phyloP scores from a whole-genome alignment of 116 monocot species.

The Posidonia oceanica region DNA sequence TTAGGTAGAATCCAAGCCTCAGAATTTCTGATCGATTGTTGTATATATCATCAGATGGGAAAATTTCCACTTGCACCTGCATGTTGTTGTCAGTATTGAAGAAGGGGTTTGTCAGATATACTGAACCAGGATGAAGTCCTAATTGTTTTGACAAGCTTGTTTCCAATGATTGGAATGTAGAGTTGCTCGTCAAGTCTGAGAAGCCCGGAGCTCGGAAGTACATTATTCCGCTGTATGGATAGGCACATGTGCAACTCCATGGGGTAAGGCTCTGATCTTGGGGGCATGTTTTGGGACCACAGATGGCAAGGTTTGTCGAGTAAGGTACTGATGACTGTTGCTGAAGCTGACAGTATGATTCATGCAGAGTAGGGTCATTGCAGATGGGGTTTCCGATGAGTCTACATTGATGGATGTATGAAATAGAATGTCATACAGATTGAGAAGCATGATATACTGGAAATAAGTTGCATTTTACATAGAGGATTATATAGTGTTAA shows the following conservation, averaged over 20 bases:
- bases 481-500: too few relatives aligned
- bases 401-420: slow-evolving; percentile 18
- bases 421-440: not conserved
- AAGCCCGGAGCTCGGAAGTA: slow-evolving; percentile 67
- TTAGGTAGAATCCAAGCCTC: slow-evolving; percentile 38
- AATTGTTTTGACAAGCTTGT: slow-evolving; percentile 30
- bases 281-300: slow-evolving; percentile 29
- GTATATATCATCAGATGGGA: slow-evolving; percentile 29
- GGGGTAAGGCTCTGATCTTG: slow-evolving; percentile 25
- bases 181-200: slow-evolving; percentile 35
- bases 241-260: slow-evolving; percentile 23
- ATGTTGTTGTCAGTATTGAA: slow-evolving; percentile 43
- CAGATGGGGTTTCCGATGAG: slow-evolving; percentile 76
- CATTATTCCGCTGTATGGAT: slow-evolving; percentile 68
- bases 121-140: slow-evolving; percentile 23
- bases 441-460: not conserved
- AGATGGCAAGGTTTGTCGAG: slow-evolving; percentile 35
- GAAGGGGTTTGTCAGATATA: slow-evolving; percentile 38
- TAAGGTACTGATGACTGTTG: slow-evolving; percentile 18
- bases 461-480: too few relatives aligned
- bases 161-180: slow-evolving; percentile 42
- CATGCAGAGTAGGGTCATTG: slow-evolving; percentile 5
- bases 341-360: slow-evolving; percentile 34
- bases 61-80: slow-evolving; percentile 37
- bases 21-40: slow-evolving; percentile 43